Percentiles rank a stretch among this genome's conserved stretches.
Conservation (phyloP, 768 basidiomycete species). For the Lepiota brunneoincarnata region DNA sequence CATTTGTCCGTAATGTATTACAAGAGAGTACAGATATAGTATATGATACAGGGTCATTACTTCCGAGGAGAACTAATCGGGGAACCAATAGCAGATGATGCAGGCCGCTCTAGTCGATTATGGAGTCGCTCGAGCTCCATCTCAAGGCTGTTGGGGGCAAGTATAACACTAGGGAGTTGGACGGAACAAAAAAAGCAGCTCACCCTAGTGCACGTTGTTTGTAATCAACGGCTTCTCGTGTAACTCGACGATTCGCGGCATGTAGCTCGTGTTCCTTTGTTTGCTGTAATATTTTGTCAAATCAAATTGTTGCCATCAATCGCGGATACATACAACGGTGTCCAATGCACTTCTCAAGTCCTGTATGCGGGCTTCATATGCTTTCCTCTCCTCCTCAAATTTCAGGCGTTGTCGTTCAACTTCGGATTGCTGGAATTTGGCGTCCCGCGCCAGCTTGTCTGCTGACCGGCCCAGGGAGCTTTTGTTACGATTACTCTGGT, state of each 20-base stretch:
- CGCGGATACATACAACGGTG: constrained; percentile 46
- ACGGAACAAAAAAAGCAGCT: constrained; percentile 18
- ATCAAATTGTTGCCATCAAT: constrained; percentile 6
- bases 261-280: constrained; percentile 65
- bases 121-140: constrained; percentile 26
- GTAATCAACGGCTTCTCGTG: constrained; percentile 72
- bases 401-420: constrained; percentile 58
- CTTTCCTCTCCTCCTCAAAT: constrained; percentile 63
- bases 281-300: constrained; percentile 44
- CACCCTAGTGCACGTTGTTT: constrained; percentile 70
- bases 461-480: constrained; percentile 41
- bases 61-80: constrained; percentile 7
- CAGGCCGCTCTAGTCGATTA: constrained; percentile 20
- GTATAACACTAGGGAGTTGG: not conserved
- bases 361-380: constrained; percentile 56
- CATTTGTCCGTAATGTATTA: constrained; percentile 4
- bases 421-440: constrained; percentile 54
- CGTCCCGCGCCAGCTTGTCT: constrained; percentile 42
- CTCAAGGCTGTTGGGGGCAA: constrained; percentile 19
- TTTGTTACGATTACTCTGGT: constrained; percentile 48
- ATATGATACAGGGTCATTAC: not conserved
- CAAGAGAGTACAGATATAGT: constrained; percentile 1
- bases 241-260: constrained; percentile 70
- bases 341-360: constrained; percentile 60
- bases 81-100: constrained; percentile 9